phyloP scores from a whole-genome alignment of 257 asterid species.

The Phtheirospermum japonicum region DNA sequence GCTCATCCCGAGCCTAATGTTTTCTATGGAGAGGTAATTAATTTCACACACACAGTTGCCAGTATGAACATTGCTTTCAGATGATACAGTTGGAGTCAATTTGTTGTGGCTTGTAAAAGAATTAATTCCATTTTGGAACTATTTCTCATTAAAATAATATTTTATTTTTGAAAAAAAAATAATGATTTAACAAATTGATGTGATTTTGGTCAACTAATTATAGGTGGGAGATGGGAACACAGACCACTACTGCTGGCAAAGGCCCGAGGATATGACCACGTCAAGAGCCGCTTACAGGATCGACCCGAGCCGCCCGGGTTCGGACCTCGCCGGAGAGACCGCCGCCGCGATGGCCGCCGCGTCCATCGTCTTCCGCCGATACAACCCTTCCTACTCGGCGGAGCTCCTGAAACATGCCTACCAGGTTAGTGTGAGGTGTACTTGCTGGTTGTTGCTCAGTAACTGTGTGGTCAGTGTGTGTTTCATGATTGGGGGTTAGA shows the following conservation, averaged over 20 bases:
- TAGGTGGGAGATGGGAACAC: constrained; percentile 96
- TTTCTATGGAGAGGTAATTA: constrained; percentile 81
- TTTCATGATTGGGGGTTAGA: too few relatives aligned
- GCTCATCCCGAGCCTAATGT: constrained; percentile 88
- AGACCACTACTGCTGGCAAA: constrained; percentile 93
- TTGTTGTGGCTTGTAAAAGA: too few relatives aligned
- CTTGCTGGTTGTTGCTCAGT: too few relatives aligned
- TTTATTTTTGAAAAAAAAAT: too few relatives aligned
- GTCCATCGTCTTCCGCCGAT: constrained; percentile 75
- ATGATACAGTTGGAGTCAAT: too few relatives aligned
- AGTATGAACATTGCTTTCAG: too few relatives aligned
- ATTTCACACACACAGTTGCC: too few relatives aligned
- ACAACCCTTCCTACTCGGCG: constrained; percentile 59
- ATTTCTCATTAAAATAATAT: too few relatives aligned
- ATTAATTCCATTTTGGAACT: too few relatives aligned
- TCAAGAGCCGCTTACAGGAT: constrained; percentile 73
- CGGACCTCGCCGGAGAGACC: constrained; percentile 94
- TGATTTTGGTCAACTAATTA: not conserved
- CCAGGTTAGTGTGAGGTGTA: too few relatives aligned
- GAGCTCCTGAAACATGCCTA: constrained; percentile 72
- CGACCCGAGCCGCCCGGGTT: constrained; percentile 79
- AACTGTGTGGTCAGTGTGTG: too few relatives aligned
- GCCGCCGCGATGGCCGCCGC: constrained; percentile 99
- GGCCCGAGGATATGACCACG: constrained; percentile 97
- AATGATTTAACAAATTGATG: constrained; percentile 15